A percentile compares a stretch with the other conserved stretches of the same genome.
Conservation (phyloP, 2,329 filamentous ascomycete species). For the Tricladium varicosporioides region DNA sequence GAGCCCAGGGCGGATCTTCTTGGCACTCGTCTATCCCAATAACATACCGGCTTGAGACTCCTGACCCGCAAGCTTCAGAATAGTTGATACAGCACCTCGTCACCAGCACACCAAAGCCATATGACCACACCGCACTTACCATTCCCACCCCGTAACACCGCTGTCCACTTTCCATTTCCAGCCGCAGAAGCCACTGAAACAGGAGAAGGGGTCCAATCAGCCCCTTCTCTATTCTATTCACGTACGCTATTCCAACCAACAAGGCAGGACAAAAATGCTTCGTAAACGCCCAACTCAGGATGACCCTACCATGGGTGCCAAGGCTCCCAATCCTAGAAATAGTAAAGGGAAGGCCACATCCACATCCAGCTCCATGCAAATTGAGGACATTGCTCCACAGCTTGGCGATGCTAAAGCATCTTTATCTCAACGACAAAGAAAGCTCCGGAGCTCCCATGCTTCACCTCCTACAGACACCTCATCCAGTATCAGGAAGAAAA, state of each 20-base stretch:
- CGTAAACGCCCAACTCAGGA: conserved; percentile 14
- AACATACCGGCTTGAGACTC: neutral
- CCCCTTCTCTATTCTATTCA: neutral
- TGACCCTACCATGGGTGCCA: neutral
- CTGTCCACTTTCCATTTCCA: neutral
- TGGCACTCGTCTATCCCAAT: neutral
- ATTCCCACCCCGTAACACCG: neutral
- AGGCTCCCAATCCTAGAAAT: neutral
- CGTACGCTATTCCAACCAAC: neutral
- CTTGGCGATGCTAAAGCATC: conserved; percentile 3
- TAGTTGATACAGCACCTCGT: neutral
- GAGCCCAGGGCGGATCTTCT: neutral
- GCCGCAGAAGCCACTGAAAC: too few species aligned
- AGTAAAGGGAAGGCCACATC: neutral
- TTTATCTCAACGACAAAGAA: conserved; percentile 19
- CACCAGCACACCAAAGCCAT: neutral
- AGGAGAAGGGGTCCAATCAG: too few species aligned
- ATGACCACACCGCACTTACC: neutral
- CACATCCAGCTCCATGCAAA: neutral
- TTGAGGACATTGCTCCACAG: neutral
- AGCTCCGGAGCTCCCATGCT: neutral
- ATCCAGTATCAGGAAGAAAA: neutral
- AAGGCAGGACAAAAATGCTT: conserved; percentile 3
- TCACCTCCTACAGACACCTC: neutral
- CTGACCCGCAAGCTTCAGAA: neutral